Base-by-base conservation (phyloP, 129 eudicot species). In the Helianthus annuus region DNA sequence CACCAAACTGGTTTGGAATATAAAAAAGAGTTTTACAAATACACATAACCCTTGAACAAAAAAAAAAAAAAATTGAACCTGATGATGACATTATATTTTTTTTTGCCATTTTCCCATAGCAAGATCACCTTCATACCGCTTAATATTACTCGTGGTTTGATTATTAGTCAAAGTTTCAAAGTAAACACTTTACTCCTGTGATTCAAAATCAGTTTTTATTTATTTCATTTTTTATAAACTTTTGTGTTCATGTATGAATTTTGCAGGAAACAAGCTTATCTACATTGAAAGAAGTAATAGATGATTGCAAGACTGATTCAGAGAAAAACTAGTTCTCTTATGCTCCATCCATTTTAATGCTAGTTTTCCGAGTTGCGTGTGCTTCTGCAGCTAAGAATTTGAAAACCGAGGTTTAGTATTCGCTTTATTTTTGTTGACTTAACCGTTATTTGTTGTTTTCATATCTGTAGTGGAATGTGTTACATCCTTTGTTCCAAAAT, bases 201-300 rank as follows among this genome's bases (percentile, higher is more conserved):
- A 7, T 32, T 63, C 56, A 66, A 10, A 66, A 22, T 12, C 55
- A 24, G 46, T 14, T 66, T 66, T 27, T 29, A 19, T 60, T 13
- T 39, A 4, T 58, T 10, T 74, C 4, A 19, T 54, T 53, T 55
- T 64, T 68, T 49, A 49, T 8, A 14, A 4, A 39, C 29, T 46
- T n/a, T 7, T 0, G 34, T 2, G 11, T 51, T 39, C 7, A 7
- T 73, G 60, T n/a, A 67, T 52, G 22, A 49, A 56, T 64, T 45
- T 72, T 54, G 81, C 96, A 91, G 97, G 92, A 86, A 81, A 62
- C 78, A 34, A 80, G 73, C 70, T 78, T 91, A 68, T 71, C 73
- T 42, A 78, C 85, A 61, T 76, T 91, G 22, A 78, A 78, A 68
- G 91, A 91, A 40, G 34, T 88, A 58, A 81, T 90, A 81, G 93